phyloP scores from a whole-genome alignment of 2,329 filamentous ascomycete genomes.

The Cladosporium sp. region DNA sequence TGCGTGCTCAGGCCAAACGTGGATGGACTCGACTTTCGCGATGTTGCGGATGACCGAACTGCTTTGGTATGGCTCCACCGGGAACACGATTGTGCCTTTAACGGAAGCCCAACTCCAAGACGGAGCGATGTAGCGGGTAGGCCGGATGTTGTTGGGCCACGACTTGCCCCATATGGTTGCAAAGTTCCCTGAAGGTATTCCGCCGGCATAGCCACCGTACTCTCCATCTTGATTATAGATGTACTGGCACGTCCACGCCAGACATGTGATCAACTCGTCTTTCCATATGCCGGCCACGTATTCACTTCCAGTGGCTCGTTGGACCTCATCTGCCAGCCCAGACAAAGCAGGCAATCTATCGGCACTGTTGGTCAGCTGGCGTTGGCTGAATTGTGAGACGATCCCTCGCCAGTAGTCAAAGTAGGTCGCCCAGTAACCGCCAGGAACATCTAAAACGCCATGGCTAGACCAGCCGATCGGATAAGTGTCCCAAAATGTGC shows the following conservation, averaged over 20 bases:
- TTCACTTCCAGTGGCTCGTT: not conserved
- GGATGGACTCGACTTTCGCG: slow-evolving; percentile 9
- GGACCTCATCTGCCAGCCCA: not conserved
- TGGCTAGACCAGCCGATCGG: not conserved
- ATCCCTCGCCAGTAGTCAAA: slow-evolving; percentile 3
- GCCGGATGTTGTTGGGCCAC: not conserved
- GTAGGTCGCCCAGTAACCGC: slow-evolving; percentile 3
- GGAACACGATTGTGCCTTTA: not conserved
- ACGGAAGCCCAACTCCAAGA: slow-evolving; percentile 22
- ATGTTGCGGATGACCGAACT: not conserved
- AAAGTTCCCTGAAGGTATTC: not conserved
- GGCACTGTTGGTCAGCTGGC: slow-evolving; percentile 1
- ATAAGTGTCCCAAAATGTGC: not conserved
- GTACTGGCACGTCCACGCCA: not conserved
- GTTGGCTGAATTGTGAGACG: not conserved
- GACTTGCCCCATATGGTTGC: not conserved
- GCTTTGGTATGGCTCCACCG: not conserved
- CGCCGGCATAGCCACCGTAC: not conserved
- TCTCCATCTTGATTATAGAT: not conserved
- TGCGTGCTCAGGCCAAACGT: not conserved
- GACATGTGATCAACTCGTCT: slow-evolving; percentile 1
- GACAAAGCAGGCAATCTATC: slow-evolving; percentile 1
- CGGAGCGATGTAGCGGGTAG: slow-evolving; percentile 13
- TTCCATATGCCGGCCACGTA: slow-evolving; percentile 1
- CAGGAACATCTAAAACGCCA: not conserved